Conservation (phyloP, 148 eudicot species). For the Gaultheria prostrata region DNA sequence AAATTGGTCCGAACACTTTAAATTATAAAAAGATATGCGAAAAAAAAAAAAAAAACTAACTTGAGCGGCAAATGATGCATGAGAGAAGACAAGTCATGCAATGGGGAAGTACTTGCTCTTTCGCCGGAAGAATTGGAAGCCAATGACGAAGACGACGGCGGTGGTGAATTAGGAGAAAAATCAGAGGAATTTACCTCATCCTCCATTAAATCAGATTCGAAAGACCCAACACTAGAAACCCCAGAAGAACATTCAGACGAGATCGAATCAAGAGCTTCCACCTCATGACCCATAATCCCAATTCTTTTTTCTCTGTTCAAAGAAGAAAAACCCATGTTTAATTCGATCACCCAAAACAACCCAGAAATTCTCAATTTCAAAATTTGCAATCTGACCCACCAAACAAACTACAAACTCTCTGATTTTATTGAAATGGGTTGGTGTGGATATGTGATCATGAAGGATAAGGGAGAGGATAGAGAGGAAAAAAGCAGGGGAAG, state of each 20-base stretch:
- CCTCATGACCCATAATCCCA: slow-evolving; percentile 25
- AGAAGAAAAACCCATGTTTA: slow-evolving; percentile 23
- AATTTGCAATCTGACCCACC: background rate
- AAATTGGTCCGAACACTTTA: background rate
- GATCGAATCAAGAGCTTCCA: slow-evolving; percentile 7
- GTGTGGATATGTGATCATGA: background rate
- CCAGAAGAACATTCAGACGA: slow-evolving; percentile 17
- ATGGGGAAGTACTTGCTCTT: slow-evolving; percentile 5
- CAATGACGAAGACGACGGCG: background rate
- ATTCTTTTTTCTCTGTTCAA: slow-evolving; percentile 17
- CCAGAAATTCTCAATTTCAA: background rate
- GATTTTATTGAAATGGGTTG: background rate
- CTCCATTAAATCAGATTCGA: slow-evolving; percentile 5
- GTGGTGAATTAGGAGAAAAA: slow-evolving; percentile 13
- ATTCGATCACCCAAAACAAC: slow-evolving; percentile 6
- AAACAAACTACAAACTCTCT: background rate
- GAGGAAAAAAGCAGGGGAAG: background rate
- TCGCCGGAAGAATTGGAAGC: background rate
- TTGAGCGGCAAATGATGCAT: slow-evolving; percentile 43
- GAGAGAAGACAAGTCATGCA: slow-evolving; percentile 41
- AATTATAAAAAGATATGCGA: background rate
- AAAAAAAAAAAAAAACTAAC: slow-evolving; percentile 18
- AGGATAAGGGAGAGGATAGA: background rate
- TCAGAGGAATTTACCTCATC: slow-evolving; percentile 17
- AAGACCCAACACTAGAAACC: slow-evolving; percentile 13